phyloP scores from a whole-genome alignment of 2,329 filamentous ascomycete species.

The Iodosphaeria phyllophila region DNA sequence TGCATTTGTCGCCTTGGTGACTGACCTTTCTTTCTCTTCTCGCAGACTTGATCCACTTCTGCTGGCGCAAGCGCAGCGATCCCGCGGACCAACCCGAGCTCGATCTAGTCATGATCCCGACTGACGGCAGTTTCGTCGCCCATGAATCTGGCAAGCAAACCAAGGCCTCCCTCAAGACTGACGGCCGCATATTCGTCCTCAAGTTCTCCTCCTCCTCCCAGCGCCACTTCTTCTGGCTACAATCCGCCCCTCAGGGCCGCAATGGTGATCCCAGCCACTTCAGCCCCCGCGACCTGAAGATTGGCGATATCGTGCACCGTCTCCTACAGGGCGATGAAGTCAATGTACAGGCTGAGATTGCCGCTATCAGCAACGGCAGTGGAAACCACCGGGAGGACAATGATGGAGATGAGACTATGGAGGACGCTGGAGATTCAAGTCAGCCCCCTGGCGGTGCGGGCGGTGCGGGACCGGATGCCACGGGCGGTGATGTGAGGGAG shows the following conservation, averaged over 20 bases:
- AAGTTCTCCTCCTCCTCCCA: conserved; percentile 89
- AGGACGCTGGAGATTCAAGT: conserved; percentile 46
- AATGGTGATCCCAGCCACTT: conserved; percentile 57
- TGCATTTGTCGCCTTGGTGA: background rate
- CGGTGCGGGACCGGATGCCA: conserved; percentile 71
- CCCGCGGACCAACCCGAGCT: conserved; percentile 57
- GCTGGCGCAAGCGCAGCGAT: conserved; percentile 72
- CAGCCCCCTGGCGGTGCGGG: conserved; percentile 44
- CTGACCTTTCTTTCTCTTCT: background rate
- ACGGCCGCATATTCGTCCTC: conserved; percentile 81
- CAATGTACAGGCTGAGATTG: conserved; percentile 55
- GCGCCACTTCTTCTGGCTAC: conserved; percentile 88
- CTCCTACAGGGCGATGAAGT: conserved; percentile 81
- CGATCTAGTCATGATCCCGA: conserved; percentile 85
- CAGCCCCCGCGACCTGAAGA: conserved; percentile 68
- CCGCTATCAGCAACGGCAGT: conserved; percentile 36
- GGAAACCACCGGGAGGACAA: conserved; percentile 33
- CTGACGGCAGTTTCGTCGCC: conserved; percentile 71
- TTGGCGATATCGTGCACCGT: conserved; percentile 71
- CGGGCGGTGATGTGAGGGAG: conserved; percentile 77
- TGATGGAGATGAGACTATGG: conserved; percentile 61
- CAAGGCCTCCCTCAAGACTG: conserved; percentile 44
- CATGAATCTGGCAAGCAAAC: conserved; percentile 45
- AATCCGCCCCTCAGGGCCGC: conserved; percentile 65
- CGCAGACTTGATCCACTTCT: conserved; percentile 83